A percentile compares a stretch with the other conserved stretches of the same genome.
Conservation (phyloP, 1,284 basidiomycete genomes). For the Polyporus tsugae region DNA sequence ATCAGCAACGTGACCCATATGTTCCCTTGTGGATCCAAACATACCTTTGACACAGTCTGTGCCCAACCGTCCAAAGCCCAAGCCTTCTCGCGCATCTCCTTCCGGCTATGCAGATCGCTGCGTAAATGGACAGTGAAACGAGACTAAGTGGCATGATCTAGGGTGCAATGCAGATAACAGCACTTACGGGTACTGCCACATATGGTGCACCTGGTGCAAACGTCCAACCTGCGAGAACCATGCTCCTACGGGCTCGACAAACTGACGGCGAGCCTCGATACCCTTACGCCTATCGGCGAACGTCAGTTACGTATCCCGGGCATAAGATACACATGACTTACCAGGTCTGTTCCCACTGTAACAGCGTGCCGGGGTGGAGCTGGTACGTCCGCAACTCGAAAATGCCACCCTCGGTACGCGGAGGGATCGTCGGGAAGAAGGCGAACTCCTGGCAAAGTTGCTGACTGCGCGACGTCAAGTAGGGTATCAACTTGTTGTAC, state of each 20-base stretch:
- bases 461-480: constrained; percentile 71
- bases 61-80: constrained; percentile 96
- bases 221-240: constrained; percentile 95
- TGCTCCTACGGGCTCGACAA: constrained; percentile 88
- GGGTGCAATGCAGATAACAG: constrained; percentile 32
- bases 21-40: constrained; percentile 26
- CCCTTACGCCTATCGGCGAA: constrained; percentile 72
- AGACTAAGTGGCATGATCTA: constrained; percentile 28
- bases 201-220: constrained; percentile 90
- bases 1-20: constrained; percentile 11
- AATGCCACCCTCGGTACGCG: constrained; percentile 85
- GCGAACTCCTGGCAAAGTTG: constrained; percentile 94
- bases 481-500: constrained; percentile 76
- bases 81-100: constrained; percentile 85
- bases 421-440: constrained; percentile 90
- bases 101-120: constrained; percentile 83
- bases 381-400: constrained; percentile 93
- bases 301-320: constrained; percentile 6
- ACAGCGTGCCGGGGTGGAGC: constrained; percentile 82
- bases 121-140: constrained; percentile 4
- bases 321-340: constrained; percentile 44
- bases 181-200: constrained; percentile 92
- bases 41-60: constrained; percentile 90
- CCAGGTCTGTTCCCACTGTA: constrained; percentile 96
- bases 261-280: constrained; percentile 86